phyloP scores from a whole-genome alignment of 2,329 filamentous ascomycete genomes.

The Calonectria honghensis region DNA sequence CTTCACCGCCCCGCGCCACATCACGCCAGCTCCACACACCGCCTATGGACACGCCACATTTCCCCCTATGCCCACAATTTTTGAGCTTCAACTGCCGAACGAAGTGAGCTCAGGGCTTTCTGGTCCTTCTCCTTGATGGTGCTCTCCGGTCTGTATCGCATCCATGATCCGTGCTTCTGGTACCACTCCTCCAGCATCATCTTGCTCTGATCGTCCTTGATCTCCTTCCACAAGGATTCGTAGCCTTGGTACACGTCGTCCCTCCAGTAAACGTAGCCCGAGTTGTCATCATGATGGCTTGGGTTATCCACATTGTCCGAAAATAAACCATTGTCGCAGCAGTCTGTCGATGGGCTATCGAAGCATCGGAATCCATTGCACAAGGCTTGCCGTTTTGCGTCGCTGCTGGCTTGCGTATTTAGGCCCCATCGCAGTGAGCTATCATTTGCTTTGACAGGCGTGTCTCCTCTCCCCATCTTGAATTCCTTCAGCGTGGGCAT shows the following conservation, averaged over 20 bases:
- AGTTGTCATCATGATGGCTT: neutral
- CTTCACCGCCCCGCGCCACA: slow-evolving; percentile 5
- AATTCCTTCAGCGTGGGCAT: neutral
- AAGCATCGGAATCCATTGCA: slow-evolving; percentile 14
- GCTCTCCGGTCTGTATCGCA: slow-evolving; percentile 6
- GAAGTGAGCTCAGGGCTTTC: neutral
- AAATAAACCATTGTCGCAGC: slow-evolving; percentile 4
- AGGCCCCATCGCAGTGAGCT: neutral
- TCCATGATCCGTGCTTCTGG: slow-evolving; percentile 10
- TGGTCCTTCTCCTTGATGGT: slow-evolving; percentile 8
- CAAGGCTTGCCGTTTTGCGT: neutral
- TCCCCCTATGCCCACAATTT: slow-evolving; percentile 1
- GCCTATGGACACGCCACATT: neutral
- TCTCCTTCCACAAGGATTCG: slow-evolving; percentile 18
- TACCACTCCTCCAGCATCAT: slow-evolving; percentile 24
- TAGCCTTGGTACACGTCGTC: slow-evolving; percentile 16
- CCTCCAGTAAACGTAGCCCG: slow-evolving; percentile 6
- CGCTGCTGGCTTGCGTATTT: neutral
- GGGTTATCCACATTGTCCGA: neutral
- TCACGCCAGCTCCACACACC: slow-evolving; percentile 20
- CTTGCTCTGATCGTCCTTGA: slow-evolving; percentile 10
- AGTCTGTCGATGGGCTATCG: neutral
- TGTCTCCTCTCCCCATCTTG: neutral
- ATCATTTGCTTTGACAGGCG: neutral
- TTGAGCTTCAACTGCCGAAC: neutral